Base-by-base conservation (phyloP, 495 filamentous ascomycete species). In the Xylaria cubensis region DNA sequence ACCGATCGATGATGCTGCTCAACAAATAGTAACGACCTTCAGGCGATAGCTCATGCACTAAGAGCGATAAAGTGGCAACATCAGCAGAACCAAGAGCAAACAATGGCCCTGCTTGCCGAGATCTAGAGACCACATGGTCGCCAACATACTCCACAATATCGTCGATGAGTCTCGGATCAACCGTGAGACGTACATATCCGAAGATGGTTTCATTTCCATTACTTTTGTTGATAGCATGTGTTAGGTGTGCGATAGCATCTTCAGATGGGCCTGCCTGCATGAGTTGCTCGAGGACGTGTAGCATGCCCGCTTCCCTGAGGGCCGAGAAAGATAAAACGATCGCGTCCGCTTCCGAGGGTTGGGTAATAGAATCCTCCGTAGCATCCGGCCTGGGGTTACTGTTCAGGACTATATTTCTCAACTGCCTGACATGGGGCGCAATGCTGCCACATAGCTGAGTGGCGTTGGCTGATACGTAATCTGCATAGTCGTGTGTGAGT, bases 401-500 rank as follows among this genome's bases (percentile, higher is more conserved):
- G 73, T 92, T 92, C 64, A 98, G 88, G 56, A 98, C 88, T 46
- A 98, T 84, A 80, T 97, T 98, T 73, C 93, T 91, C 69, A 98
- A 87, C 80, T 99, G 96, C 34, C 90, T 90, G 77, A 92, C 95
- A 75, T 97, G 93, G 29, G 88, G 86, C 1, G 97, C 94, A 64
- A 98, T 93, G 74, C 89, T 89, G 78, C 94, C 92, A 86, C 92
- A 94, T 56, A 99, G 89, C 69, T 91, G 89, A 73, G 92, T 90
- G 74, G 97, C 92, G 78, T 96, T 92, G 74, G 95, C 92, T 36
- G 92, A 91, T 53, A 98, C 85, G 79, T 97, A 98, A 68, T 97
- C 94, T 0, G 94, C 93, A 81, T 93, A 98, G 78, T 99, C 96
- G 74, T 98, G 96, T 69, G 97, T 92, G 61, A 99, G 84, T 46